Conservation (phyloP, 768 basidiomycete genomes). For the Pulveroboletus sp. region DNA sequence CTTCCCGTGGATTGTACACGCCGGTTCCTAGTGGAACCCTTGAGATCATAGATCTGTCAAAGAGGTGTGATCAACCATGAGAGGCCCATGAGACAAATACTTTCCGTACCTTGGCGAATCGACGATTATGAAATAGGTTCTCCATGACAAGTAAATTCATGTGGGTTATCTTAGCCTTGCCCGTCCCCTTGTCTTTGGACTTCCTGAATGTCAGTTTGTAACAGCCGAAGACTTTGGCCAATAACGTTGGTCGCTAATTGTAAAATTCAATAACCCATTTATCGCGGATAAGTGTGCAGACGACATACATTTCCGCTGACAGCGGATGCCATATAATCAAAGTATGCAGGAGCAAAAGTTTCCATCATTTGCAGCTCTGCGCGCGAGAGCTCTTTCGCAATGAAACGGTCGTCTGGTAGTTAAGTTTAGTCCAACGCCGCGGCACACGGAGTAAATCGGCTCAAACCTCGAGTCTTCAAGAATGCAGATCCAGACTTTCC, state of each 20-base stretch:
- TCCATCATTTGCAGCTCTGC: conserved; percentile 93
- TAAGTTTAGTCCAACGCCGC: background rate
- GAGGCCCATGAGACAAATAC: background rate
- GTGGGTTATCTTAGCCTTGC: conserved; percentile 73
- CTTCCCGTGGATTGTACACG: conserved; percentile 87
- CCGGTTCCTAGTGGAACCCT: conserved; percentile 92
- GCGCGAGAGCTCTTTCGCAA: conserved; percentile 91
- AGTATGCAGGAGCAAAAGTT: conserved; percentile 95
- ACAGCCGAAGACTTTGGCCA: conserved; percentile 96
- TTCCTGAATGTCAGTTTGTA: conserved; percentile 91
- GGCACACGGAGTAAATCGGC: background rate
- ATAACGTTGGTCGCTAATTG: conserved; percentile 78
- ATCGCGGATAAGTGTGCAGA: background rate
- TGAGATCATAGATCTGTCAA: conserved; percentile 87
- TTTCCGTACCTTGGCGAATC: conserved; percentile 72
- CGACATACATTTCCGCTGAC: conserved; percentile 71
- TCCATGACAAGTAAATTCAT: conserved; percentile 99
- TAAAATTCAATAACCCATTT: conserved; percentile 4
- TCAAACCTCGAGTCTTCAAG: conserved; percentile 84
- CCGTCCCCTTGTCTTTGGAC: conserved; percentile 56
- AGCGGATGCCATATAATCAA: conserved; percentile 96
- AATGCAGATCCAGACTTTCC: conserved; percentile 98
- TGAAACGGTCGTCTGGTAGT: conserved; percentile 87
- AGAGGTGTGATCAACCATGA: background rate
- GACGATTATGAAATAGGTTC: conserved; percentile 89